Percentiles rank a stretch among this genome's conserved stretches.
Evolutionary conservation across 768 basidiomycete species (phyloP).

Genomic region (Trametes gibbosa): DNA sequence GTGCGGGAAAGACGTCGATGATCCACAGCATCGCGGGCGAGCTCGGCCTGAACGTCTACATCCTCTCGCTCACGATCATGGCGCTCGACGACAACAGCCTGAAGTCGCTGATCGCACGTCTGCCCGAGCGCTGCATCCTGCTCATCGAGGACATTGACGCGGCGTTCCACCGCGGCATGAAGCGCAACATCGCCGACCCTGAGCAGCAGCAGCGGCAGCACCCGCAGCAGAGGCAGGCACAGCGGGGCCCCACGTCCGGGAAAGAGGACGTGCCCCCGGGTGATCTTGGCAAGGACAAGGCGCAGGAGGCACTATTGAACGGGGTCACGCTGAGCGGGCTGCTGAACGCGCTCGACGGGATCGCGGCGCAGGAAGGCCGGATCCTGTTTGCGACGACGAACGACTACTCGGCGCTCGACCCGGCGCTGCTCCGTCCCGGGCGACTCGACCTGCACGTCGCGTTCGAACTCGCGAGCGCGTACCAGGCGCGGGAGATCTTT

Average conservation of each 20-base stretch:
- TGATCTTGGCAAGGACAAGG: conserved; percentile 24
- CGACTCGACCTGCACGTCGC: conserved; percentile 34
- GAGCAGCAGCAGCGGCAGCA: conserved; percentile 13
- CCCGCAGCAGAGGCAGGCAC: conserved; percentile 35
- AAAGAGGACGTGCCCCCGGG: too few relatives aligned
- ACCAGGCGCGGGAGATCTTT: conserved; percentile 34
- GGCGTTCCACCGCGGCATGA: conserved; percentile 52
- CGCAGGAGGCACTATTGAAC: conserved; percentile 22
- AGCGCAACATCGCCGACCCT: conserved; percentile 13
- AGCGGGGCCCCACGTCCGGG: too few relatives aligned
- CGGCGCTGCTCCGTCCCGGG: conserved; percentile 34
- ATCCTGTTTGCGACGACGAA: conserved; percentile 35
- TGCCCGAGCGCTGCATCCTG: conserved; percentile 71
- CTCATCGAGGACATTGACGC: conserved; percentile 87
- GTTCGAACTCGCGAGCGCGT: conserved; percentile 30
- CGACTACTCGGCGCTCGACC: conserved; percentile 30
- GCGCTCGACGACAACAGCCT: conserved; percentile 64
- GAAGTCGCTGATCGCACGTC: conserved; percentile 52
- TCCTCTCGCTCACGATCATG: conserved; percentile 61
- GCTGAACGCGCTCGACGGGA: conserved; percentile 72
- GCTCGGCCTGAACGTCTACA: conserved; percentile 69
- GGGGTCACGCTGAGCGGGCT: conserved; percentile 69
- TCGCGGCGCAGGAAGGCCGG: conserved; percentile 34
- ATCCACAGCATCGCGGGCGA: conserved; percentile 80
- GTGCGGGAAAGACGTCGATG: conserved; percentile 76